Conservation (phyloP, 2,329 filamentous ascomycete species). For the Penicillium sp. region DNA sequence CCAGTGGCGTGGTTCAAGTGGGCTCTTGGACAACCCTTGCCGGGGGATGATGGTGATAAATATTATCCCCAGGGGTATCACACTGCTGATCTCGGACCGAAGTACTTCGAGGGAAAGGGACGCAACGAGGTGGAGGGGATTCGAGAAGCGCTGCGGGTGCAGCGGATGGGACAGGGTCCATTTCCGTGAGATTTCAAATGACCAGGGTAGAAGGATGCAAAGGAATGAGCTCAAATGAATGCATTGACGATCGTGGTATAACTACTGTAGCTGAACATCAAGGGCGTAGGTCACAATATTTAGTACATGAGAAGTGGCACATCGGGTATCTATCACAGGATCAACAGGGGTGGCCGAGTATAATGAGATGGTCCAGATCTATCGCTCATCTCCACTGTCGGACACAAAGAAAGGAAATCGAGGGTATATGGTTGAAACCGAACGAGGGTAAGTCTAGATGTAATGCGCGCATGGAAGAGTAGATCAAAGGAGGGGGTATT, state of each 20-base stretch:
- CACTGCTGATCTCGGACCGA: constrained; percentile 66
- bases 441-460: neutral
- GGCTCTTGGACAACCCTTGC: constrained; percentile 49
- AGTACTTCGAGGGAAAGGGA: constrained; percentile 57
- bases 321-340: constrained; percentile 35
- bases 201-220: neutral
- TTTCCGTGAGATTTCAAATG: constrained; percentile 34
- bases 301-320: constrained; percentile 20
- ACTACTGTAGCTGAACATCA: constrained; percentile 1
- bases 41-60: constrained; percentile 52
- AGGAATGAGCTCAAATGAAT: neutral
- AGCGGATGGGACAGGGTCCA: constrained; percentile 51
- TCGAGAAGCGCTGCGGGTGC: constrained; percentile 49
- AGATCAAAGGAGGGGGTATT: constrained; percentile 24
- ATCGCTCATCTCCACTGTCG: constrained; percentile 5
- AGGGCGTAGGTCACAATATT: constrained; percentile 2
- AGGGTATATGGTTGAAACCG: neutral
- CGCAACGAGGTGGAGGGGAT: constrained; percentile 30
- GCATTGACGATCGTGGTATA: constrained; percentile 7
- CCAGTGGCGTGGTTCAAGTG: constrained; percentile 56
- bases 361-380: constrained; percentile 8
- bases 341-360: constrained; percentile 9
- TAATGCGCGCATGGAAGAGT: constrained; percentile 2
- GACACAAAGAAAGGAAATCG: constrained; percentile 6
- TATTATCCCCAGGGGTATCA: constrained; percentile 55